phyloP scores from a whole-genome alignment of 2,329 filamentous ascomycete genomes.

The Capronia coronata region DNA sequence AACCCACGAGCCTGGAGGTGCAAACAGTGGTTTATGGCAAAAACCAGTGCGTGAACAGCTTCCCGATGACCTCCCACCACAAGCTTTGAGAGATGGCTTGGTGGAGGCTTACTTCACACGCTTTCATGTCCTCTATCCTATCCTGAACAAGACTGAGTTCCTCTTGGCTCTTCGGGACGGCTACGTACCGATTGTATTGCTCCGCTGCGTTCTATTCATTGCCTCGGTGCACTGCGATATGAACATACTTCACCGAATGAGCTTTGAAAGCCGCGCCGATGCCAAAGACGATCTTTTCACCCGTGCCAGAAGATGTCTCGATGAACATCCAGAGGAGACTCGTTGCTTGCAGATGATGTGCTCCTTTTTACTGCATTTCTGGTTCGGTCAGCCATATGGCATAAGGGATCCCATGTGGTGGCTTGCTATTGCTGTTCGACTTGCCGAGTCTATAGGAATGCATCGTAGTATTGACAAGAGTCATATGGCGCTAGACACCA shows the following conservation, averaged over 20 bases:
- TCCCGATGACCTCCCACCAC: not conserved
- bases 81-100: not conserved
- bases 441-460: constrained; percentile 38
- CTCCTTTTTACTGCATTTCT: constrained; percentile 52
- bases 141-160: constrained; percentile 45
- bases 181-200: constrained; percentile 44
- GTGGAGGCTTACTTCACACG: constrained; percentile 47
- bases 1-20: not conserved
- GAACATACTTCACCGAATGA: constrained; percentile 40
- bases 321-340: constrained; percentile 49
- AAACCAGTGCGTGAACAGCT: not conserved
- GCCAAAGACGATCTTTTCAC: constrained; percentile 49
- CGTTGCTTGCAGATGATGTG: constrained; percentile 47
- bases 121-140: constrained; percentile 52
- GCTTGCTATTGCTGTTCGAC: constrained; percentile 46
- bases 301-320: constrained; percentile 47
- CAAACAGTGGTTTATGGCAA: not conserved
- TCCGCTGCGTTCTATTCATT: constrained; percentile 52
- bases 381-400: constrained; percentile 46
- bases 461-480: constrained; percentile 1
- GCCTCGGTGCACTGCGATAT: constrained; percentile 50
- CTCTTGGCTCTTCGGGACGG: constrained; percentile 37
- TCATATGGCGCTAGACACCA: constrained; percentile 25
- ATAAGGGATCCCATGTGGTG: constrained; percentile 48
- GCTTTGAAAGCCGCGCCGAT: constrained; percentile 45